Evolutionary conservation across 768 basidiomycete species (phyloP), one percentile per base, ranked within the genome.

Genomic region (Erythrobasidium yunnanense): DNA sequence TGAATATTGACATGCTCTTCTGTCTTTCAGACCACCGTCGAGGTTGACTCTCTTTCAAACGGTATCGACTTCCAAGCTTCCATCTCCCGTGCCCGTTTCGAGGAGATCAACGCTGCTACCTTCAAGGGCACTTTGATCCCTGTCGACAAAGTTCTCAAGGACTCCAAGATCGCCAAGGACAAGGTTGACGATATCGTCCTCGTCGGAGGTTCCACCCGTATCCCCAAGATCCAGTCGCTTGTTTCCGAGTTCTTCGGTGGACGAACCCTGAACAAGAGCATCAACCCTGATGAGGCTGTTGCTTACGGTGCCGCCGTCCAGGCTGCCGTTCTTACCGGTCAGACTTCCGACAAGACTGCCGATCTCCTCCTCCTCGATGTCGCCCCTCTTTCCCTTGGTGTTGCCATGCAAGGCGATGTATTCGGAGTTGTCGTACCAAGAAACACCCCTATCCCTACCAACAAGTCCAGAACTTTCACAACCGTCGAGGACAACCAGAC

Each of bases 401-500:
- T 99, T 72, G 95, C 95, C 78, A 99, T 99, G 95, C 95, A 99
- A 79, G 95, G 95, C 75, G 95, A 99, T 77, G 89, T 99, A 77
- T 99, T 99, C 78, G 95, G 95, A 81, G 87, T 96, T 69, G 95
- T 99, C 75, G 91, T 99, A 73, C 93, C 93, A 76, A 88, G 95
- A 73, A 99, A 99, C 83, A 97, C 95, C 71, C 90, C 93, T 74
- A 97, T 99, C 78, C 95, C 95, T 65, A 91, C 93, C 77, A 97
- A 92, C 85, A 99, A 97, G 81, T 92, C 90, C 38, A 83, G 95
- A 76, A 88, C 88, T 55, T 99, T 99, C 83, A 99, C 95, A 72
- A 99, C 95, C 60, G 95, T 99, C 70, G 95, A 99, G 84, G 95
- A 99, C 83, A 99, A 97, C 83, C 95, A 97, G 80, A 99, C 95